Evolutionary conservation across 352 stramenopile species (phyloP).

Genomic region (Halophytophthora batemanensis): DNA sequence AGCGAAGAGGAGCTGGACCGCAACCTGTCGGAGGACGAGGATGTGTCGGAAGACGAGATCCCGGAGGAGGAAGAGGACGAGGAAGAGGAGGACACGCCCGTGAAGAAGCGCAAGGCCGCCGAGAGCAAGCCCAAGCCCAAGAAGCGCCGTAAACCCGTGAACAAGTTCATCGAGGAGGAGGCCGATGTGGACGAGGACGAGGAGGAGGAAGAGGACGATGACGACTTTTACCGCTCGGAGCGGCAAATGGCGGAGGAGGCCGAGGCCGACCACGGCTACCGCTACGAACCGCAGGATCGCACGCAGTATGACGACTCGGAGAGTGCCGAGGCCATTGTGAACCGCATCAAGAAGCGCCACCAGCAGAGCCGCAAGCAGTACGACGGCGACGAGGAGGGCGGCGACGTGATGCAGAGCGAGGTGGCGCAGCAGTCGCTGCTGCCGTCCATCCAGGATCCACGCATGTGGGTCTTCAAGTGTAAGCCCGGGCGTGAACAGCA

Average conservation of each 20-base stretch:
- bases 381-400: constrained; percentile 81
- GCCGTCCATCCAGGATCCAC: constrained; percentile 85
- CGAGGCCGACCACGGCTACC: constrained; percentile 56
- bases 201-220: constrained; percentile 83
- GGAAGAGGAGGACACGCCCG: constrained; percentile 46
- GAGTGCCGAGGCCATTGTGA: constrained; percentile 82
- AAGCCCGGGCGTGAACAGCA: constrained; percentile 87
- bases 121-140: constrained; percentile 76
- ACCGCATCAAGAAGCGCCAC: constrained; percentile 86
- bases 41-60: constrained; percentile 74
- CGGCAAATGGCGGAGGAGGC: constrained; percentile 76
- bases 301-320: constrained; percentile 75
- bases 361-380: constrained; percentile 84
- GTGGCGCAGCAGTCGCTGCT: constrained; percentile 86
- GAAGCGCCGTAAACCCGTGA: constrained; percentile 80
- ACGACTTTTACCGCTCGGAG: constrained; percentile 76
- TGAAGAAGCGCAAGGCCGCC: constrained; percentile 76
- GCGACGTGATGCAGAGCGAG: constrained; percentile 80
- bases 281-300: constrained; percentile 77
- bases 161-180: constrained; percentile 90
- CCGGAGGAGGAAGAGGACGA: constrained; percentile 70
- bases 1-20: constrained; percentile 83
- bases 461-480: constrained; percentile 91
- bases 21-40: constrained; percentile 80
- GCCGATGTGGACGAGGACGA: constrained; percentile 87